Conservation (phyloP, 2,329 filamentous ascomycete species). For the Botrytis fragariae region DNA sequence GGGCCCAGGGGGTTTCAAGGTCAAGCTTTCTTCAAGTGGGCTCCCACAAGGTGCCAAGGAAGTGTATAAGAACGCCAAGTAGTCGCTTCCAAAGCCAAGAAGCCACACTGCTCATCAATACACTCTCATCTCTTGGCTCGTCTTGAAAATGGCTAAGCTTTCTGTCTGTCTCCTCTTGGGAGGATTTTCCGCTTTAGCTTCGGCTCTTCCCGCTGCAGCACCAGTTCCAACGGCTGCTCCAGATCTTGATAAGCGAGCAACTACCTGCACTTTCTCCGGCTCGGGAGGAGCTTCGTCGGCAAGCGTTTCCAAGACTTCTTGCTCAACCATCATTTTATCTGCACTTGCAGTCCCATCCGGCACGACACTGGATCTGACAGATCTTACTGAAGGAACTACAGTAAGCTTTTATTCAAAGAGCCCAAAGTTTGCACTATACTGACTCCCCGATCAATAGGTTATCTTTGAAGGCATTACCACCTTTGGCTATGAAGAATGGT, state of each 20-base stretch:
- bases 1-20: background rate
- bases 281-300: slow-evolving; percentile 43
- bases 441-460: slow-evolving; percentile 39
- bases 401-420: slow-evolving; percentile 14
- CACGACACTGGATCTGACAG: slow-evolving; percentile 57
- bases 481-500: slow-evolving; percentile 64
- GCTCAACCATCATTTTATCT: slow-evolving; percentile 53
- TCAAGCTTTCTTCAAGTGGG: background rate
- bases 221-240: slow-evolving; percentile 8
- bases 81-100: slow-evolving; percentile 1
- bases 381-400: slow-evolving; percentile 47
- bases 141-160: slow-evolving; percentile 11
- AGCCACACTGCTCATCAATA: background rate
- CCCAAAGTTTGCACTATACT: background rate
- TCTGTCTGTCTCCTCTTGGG: slow-evolving; percentile 8
- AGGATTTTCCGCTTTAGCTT: slow-evolving; percentile 11
- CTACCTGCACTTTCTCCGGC: slow-evolving; percentile 55
- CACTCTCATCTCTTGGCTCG: background rate
- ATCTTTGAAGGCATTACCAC: slow-evolving; percentile 65
- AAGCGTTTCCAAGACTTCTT: slow-evolving; percentile 49
- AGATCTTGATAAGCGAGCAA: slow-evolving; percentile 25
- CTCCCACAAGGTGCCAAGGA: background rate
- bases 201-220: slow-evolving; percentile 7
- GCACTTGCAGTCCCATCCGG: slow-evolving; percentile 56
- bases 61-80: slow-evolving; percentile 14